A percentile compares a stretch with the other conserved stretches of the same genome.
These are phyloP conservation scores for Prinsepia uniflora DNA, from an alignment of 306 rosid genomes.

Conservation along the genomic window DNA sequence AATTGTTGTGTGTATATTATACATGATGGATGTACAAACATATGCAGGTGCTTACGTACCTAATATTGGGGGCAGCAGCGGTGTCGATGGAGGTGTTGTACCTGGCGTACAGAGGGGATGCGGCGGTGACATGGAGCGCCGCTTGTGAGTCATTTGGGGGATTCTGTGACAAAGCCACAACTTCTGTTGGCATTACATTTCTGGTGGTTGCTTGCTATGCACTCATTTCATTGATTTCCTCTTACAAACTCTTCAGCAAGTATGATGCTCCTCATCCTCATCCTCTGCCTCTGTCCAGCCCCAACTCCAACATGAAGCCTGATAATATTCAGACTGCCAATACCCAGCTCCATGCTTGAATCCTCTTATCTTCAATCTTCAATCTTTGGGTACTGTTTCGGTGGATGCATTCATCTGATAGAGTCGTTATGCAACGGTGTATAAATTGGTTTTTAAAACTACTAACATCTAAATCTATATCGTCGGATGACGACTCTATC, in stretches of 20 bases:
- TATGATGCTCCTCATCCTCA: conserved; percentile 44
- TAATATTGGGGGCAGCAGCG: conserved; percentile 66
- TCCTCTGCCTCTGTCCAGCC: too few species aligned
- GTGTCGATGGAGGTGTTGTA: conserved; percentile 61
- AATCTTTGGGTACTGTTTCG: too few species aligned
- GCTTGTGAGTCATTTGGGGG: conserved; percentile 58
- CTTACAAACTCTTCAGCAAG: conserved; percentile 73
- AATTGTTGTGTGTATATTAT: too few species aligned
- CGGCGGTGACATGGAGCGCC: conserved; percentile 54
- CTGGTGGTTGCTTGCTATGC: conserved; percentile 51
- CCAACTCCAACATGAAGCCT: conserved; percentile 29
- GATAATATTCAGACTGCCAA: conserved; percentile 27
- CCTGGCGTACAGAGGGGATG: conserved; percentile 67
- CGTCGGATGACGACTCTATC: too few species aligned
- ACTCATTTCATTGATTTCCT: conserved; percentile 62
- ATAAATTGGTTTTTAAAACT: too few species aligned
- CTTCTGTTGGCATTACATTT: conserved; percentile 55
- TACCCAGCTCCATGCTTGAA: too few species aligned
- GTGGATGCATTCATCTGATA: too few species aligned
- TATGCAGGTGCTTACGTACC: conserved; percentile 54
- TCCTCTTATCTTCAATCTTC: too few species aligned
- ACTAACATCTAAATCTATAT: too few species aligned
- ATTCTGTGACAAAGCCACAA: conserved; percentile 63
- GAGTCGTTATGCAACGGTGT: too few species aligned
- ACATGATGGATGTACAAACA: too few species aligned